Percentiles rank a stretch among this genome's conserved stretches.
Evolutionary conservation across 495 filamentous ascomycete species (phyloP).

Genomic region (Penicillium coffeae): DNA sequence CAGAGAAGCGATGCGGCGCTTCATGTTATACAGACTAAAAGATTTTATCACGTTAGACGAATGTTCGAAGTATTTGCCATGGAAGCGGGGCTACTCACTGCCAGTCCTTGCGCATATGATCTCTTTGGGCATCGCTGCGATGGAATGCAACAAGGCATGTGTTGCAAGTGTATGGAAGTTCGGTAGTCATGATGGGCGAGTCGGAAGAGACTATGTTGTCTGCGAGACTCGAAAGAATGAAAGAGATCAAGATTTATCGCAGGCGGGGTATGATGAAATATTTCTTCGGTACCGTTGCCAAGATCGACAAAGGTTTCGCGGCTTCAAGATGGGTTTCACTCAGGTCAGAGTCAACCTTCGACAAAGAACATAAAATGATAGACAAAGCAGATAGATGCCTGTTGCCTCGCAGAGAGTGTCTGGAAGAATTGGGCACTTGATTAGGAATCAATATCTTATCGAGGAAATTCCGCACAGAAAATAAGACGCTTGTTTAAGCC

Average conservation of each 20-base stretch:
- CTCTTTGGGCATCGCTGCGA: constrained; percentile 85
- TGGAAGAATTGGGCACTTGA: neutral
- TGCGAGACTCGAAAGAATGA: neutral
- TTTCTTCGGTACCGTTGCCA: neutral
- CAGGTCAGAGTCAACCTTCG: neutral
- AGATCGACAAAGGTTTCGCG: neutral
- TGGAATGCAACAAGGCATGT: constrained; percentile 96
- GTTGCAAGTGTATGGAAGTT: constrained; percentile 93
- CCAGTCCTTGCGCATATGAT: constrained; percentile 97
- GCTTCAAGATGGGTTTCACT: neutral
- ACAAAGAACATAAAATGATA: neutral
- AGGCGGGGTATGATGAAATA: constrained; percentile 6
- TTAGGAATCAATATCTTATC: neutral
- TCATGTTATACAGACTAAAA: constrained; percentile 88
- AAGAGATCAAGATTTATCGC: constrained; percentile 1
- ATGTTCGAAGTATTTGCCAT: neutral
- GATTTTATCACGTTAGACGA: neutral
- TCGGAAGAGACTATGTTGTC: neutral
- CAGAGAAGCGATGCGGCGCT: constrained; percentile 86
- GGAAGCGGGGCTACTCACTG: constrained; percentile 61
- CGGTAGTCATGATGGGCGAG: constrained; percentile 17
- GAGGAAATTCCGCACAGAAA: neutral
- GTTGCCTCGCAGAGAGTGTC: too few species aligned
- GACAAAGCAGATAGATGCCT: too few species aligned
- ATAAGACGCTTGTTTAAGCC: neutral